These are phyloP conservation scores for Rhytidiadelphus loreus DNA, from an alignment of 225 moss, liverwort and hornwort genomes.

Conservation along the genomic window DNA sequence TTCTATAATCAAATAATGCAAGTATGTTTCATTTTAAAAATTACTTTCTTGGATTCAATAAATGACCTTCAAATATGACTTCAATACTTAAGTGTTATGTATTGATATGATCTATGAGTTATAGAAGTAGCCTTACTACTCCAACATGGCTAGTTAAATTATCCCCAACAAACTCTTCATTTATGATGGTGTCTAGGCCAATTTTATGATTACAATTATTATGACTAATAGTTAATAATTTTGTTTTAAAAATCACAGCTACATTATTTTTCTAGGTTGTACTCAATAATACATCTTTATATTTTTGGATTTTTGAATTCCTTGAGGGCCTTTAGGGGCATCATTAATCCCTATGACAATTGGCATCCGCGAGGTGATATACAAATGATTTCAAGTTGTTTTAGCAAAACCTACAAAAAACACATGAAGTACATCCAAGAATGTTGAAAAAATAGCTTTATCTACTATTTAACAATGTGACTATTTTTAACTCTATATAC, in stretches of 20 bases:
- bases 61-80: background rate
- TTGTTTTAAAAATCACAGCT: background rate
- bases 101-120: background rate
- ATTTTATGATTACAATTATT: background rate
- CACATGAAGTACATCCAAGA: background rate
- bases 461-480: background rate
- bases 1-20: background rate
- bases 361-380: fast-evolving
- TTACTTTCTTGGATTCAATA: background rate
- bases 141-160: background rate
- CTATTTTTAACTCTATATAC: background rate
- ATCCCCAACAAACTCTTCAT: background rate
- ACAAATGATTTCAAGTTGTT: background rate
- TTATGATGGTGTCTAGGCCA: background rate
- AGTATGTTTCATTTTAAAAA: background rate
- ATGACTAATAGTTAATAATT: background rate
- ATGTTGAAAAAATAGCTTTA: background rate
- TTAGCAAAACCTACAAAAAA: background rate
- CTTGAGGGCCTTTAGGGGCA: background rate
- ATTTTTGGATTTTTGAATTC: background rate
- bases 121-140: background rate
- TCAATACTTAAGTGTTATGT: background rate
- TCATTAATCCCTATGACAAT: background rate
- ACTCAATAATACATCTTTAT: background rate
- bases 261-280: background rate